Evolutionary conservation across 176 grass and related monocot genomes (phyloP).

Genomic region (Chloris gayana): DNA sequence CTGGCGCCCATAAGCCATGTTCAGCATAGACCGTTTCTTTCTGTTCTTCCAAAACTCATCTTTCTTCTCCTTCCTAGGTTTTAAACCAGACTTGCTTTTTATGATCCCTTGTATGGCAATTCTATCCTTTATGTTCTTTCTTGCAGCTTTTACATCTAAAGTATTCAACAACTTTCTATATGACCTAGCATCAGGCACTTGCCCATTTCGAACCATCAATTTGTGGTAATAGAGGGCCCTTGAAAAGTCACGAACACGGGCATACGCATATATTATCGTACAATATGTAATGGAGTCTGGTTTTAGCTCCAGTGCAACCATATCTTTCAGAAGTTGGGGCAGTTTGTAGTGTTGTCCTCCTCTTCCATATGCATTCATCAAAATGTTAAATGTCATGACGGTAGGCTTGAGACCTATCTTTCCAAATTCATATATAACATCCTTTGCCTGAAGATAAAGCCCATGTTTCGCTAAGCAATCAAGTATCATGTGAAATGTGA

Average conservation of each 20-base stretch:
- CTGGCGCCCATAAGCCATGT: slow-evolving; percentile 15
- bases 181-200: slow-evolving; percentile 67
- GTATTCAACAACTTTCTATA: slow-evolving; percentile 76
- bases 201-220: slow-evolving; percentile 75
- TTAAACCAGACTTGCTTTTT: slow-evolving; percentile 64
- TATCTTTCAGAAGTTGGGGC: slow-evolving; percentile 84
- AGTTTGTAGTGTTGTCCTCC: slow-evolving; percentile 92
- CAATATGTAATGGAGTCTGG: slow-evolving; percentile 86
- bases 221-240: slow-evolving; percentile 95
- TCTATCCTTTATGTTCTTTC: slow-evolving; percentile 72
- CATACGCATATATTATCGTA: slow-evolving; percentile 86
- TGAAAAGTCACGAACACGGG: slow-evolving; percentile 69
- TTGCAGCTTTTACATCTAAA: slow-evolving; percentile 69
- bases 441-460: slow-evolving; percentile 75
- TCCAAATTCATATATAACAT: slow-evolving; percentile 78
- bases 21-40: slow-evolving; percentile 47
- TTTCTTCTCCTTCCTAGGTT: slow-evolving; percentile 69
- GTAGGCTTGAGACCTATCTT: slow-evolving; percentile 73
- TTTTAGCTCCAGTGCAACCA: slow-evolving; percentile 63
- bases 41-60: slow-evolving; percentile 97
- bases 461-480: slow-evolving; percentile 92
- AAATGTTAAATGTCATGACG: slow-evolving; percentile 87
- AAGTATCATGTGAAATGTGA: slow-evolving; percentile 73
- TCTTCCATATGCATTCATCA: slow-evolving; percentile 94
- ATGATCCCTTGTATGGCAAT: slow-evolving; percentile 74